These are phyloP conservation scores for Pleurotus citrinopileatus DNA, from an alignment of 768 basidiomycete species.

Conservation along the genomic window DNA sequence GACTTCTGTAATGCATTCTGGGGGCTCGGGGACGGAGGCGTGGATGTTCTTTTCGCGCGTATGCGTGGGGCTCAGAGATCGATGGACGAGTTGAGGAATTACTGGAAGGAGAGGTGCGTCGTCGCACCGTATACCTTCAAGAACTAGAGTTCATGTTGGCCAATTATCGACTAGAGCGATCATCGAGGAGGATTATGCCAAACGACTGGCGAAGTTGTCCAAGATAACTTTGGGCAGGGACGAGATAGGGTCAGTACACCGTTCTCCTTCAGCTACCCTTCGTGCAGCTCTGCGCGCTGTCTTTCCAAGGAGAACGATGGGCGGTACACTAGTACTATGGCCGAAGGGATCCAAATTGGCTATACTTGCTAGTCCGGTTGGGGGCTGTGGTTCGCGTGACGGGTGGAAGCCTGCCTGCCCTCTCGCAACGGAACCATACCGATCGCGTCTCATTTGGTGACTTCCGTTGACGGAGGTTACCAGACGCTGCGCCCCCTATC, in stretches of 20 bases:
- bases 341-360: too few species aligned
- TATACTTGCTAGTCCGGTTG: too few species aligned
- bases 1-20: constrained; percentile 99
- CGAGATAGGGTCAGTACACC: constrained; percentile 81
- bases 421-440: too few species aligned
- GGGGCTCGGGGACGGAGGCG: constrained; percentile 84
- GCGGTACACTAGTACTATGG: too few species aligned
- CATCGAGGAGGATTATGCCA: constrained; percentile 96
- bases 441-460: too few species aligned
- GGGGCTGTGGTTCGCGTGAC: too few species aligned
- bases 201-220: constrained; percentile 74
- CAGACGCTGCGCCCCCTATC: not conserved
- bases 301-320: not conserved
- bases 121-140: too few species aligned
- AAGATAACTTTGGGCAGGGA: constrained; percentile 78
- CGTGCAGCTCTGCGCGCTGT: not conserved
- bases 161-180: constrained; percentile 48
- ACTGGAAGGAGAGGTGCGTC: constrained; percentile 92
- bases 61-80: constrained; percentile 85
- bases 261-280: not conserved
- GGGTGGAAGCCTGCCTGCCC: too few species aligned
- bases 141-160: not conserved
- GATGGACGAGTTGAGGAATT: constrained; percentile 81
- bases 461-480: too few species aligned
- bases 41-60: constrained; percentile 86